Percentiles rank a stretch among this genome's conserved stretches.
Evolutionary conservation across 2,329 filamentous ascomycete genomes (phyloP).

Genomic region (Trichoderma arundinaceum): DNA sequence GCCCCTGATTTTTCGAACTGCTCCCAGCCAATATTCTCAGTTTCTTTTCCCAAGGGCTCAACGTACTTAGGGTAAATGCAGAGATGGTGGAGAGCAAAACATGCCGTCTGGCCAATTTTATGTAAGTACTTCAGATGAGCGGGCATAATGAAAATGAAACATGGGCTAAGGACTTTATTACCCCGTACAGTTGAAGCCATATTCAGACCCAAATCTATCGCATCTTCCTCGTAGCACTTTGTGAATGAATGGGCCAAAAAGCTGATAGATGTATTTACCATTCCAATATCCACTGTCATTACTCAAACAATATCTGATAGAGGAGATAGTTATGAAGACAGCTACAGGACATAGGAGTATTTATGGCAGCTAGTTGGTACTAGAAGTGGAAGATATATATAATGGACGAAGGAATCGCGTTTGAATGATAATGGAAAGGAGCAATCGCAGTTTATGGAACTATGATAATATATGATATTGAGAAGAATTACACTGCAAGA

Average conservation of each 20-base stretch:
- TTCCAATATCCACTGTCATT: constrained; percentile 19
- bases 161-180: not conserved
- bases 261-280: not conserved
- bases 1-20: constrained; percentile 18
- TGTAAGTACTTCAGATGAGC: not conserved
- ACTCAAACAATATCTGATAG: constrained; percentile 18
- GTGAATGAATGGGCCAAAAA: not conserved
- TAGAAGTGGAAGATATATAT: not conserved
- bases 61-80: constrained; percentile 6
- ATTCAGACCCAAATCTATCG: constrained; percentile 21
- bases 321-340: not conserved
- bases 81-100: constrained; percentile 14
- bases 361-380: not conserved
- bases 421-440: too few species aligned
- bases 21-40: constrained; percentile 1
- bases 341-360: not conserved
- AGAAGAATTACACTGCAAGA: too few species aligned
- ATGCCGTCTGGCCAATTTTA: not conserved
- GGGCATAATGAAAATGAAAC: not conserved
- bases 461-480: too few species aligned
- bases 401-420: not conserved
- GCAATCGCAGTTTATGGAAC: too few species aligned
- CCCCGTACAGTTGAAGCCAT: constrained; percentile 20
- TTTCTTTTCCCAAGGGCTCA: constrained; percentile 11
- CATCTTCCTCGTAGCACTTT: not conserved